These are phyloP conservation scores for Uncinocarpus reesii DNA, from an alignment of 2,329 filamentous ascomycete species.

Conservation along the genomic window DNA sequence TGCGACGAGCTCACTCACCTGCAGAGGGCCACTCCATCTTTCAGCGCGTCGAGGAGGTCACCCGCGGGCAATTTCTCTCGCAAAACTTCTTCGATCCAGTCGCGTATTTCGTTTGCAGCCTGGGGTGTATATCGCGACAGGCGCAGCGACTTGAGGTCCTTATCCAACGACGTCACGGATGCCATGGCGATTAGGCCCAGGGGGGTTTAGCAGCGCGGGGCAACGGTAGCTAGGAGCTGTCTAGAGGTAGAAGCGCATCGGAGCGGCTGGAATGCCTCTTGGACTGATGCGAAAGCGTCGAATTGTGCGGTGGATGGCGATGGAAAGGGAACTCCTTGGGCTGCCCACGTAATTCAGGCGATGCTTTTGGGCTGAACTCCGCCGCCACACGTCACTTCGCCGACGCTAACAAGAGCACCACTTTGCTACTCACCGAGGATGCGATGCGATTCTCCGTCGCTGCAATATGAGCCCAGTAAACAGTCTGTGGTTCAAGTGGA, in stretches of 20 bases:
- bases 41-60: slow-evolving; percentile 75
- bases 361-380: not conserved
- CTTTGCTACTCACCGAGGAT: too few relatives aligned
- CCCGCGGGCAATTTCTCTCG: slow-evolving; percentile 60
- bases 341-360: not conserved
- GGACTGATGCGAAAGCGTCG: too few relatives aligned
- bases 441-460: too few relatives aligned
- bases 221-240: not conserved
- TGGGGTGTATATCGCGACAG: slow-evolving; percentile 85
- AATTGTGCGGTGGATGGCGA: too few relatives aligned
- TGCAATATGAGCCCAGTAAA: slow-evolving; percentile 26
- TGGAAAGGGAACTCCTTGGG: too few relatives aligned
- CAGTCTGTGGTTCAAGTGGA: slow-evolving; percentile 53
- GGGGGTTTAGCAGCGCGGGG: not conserved
- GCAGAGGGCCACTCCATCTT: slow-evolving; percentile 87
- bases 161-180: slow-evolving; percentile 84
- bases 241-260: not conserved
- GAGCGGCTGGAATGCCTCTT: not conserved
- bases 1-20: slow-evolving; percentile 48
- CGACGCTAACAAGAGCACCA: too few relatives aligned
- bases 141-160: slow-evolving; percentile 87
- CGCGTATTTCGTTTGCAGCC: slow-evolving; percentile 71
- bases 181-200: slow-evolving; percentile 55
- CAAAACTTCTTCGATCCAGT: slow-evolving; percentile 76
- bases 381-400: not conserved